Base-by-base conservation (phyloP, 1,139 yeast genomes). In the Magnusiomyces clavatus region DNA sequence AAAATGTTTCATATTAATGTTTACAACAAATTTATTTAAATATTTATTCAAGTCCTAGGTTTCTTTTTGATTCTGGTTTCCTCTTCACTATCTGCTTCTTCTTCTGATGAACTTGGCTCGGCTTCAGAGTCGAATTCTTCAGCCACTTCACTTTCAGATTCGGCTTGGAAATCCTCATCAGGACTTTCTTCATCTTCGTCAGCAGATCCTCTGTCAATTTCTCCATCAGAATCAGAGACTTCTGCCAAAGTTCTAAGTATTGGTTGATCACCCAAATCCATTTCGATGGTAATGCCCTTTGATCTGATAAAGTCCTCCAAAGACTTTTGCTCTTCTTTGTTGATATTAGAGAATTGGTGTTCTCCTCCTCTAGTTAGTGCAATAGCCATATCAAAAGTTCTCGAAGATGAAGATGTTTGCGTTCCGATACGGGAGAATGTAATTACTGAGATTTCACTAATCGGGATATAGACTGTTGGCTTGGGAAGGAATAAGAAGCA, bases 331-430 rank as follows among this genome's bases (percentile, higher is more conserved):
- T 92, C 98, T 60, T 88, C 97, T 65, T 89, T 81, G 58, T 86
- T 86, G 61, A 92, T 86, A 64, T 86, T 87, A 55, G 96, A 95
- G 69, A 92, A 92, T 49, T 82, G 82, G 61, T 90, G 95, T 24
- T 86, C 76, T 52, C 80, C 82, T 42, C 83, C 81, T 40, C 81
- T 78, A 60, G 83, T 77, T 55, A 90, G 73, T 43, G 76, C 76
- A 49, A 92, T 81, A 61, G 92, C 94, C 70, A 92, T 74, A 69
- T 94, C 99, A 69, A 94, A 94, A 0, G 98, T 92, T 66, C 96
- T 81, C 39, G 89, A 82, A 1, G 95, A 84, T 19, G 50, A 20
- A 2, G 82, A 78, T 1, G 85, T 80, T 1, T 89, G 82, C 47
- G 83, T 80, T 13, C 96, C 96, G 6, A 95, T 86, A 68, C 99